Conservation (phyloP, 495 filamentous ascomycete genomes). For the Oidiodendron maius region DNA sequence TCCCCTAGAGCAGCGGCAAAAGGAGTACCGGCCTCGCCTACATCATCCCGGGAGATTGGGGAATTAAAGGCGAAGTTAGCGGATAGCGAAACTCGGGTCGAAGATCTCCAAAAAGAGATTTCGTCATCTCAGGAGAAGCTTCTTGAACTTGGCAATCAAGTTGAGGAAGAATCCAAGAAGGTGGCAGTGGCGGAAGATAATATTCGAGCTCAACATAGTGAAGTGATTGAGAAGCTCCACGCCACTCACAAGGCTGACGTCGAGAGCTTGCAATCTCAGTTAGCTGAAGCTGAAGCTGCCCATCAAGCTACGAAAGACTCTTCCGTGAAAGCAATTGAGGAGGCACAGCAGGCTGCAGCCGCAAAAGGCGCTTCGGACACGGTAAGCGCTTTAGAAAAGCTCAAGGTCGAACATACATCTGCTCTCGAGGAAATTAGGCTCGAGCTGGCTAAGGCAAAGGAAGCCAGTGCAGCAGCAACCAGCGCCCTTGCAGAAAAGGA, state of each 20-base stretch:
- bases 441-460: constrained; percentile 14
- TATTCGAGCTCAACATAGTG: constrained; percentile 17
- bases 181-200: constrained; percentile 17
- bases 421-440: constrained; percentile 7
- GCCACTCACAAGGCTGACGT: constrained; percentile 31
- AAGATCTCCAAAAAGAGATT: constrained; percentile 39
- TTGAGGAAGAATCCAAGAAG: constrained; percentile 16
- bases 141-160: constrained; percentile 17
- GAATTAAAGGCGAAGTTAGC: constrained; percentile 45
- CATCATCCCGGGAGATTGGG: constrained; percentile 42
- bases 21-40: constrained; percentile 22
- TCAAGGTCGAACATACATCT: constrained; percentile 28
- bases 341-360: constrained; percentile 16
- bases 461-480: constrained; percentile 11
- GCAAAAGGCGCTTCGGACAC: constrained; percentile 16
- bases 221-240: constrained; percentile 25
- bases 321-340: constrained; percentile 19
- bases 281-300: constrained; percentile 21
- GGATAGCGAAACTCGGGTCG: constrained; percentile 26
- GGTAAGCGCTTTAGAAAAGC: constrained; percentile 22
- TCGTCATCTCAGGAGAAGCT: constrained; percentile 21
- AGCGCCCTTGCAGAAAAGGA: constrained; percentile 17
- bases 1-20: constrained; percentile 19
- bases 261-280: constrained; percentile 24
- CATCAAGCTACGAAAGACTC: constrained; percentile 13